Percentiles rank a stretch among this genome's conserved stretches.
Evolutionary conservation across 2,329 filamentous ascomycete species (phyloP).

Genomic region (Cladosporium sphaerospermum): DNA sequence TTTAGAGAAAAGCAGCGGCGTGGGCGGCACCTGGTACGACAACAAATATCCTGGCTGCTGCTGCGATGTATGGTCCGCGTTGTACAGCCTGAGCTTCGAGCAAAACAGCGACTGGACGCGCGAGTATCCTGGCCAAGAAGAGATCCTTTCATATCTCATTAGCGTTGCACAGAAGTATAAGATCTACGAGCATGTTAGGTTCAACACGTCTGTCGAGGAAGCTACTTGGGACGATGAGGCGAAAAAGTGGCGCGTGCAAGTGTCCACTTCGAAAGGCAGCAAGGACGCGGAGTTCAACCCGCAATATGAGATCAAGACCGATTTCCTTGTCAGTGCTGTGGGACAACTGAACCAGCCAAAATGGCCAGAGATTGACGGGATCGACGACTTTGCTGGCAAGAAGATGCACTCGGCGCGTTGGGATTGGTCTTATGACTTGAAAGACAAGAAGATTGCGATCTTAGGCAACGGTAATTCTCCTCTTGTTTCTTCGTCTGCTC

Average conservation of each 20-base stretch:
- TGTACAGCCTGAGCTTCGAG: constrained; percentile 57
- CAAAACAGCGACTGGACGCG: constrained; percentile 54
- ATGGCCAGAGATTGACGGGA: constrained; percentile 44
- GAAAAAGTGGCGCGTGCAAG: constrained; percentile 47
- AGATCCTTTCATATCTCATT: constrained; percentile 53
- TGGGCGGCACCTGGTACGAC: constrained; percentile 51
- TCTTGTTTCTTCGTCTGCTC: no score
- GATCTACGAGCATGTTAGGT: constrained; percentile 52
- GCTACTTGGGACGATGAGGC: constrained; percentile 49
- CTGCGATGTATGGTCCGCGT: constrained; percentile 49
- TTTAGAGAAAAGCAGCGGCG: constrained; percentile 48
- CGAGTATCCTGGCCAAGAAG: constrained; percentile 55
- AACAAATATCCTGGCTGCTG: constrained; percentile 53
- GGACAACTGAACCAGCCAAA: constrained; percentile 53
- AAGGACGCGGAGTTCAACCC: constrained; percentile 51
- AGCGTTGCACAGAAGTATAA: constrained; percentile 48
- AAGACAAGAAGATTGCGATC: constrained; percentile 51
- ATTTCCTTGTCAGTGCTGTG: constrained; percentile 53
- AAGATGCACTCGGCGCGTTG: constrained; percentile 54
- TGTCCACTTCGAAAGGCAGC: constrained; percentile 41
- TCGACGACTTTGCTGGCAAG: constrained; percentile 46
- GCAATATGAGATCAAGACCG: constrained; percentile 48
- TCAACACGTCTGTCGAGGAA: constrained; percentile 49
- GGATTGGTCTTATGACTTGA: constrained; percentile 53
- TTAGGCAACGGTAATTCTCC: constrained; percentile 51